Base-by-base conservation (phyloP, 768 basidiomycete species). In the Calocybe indica region DNA sequence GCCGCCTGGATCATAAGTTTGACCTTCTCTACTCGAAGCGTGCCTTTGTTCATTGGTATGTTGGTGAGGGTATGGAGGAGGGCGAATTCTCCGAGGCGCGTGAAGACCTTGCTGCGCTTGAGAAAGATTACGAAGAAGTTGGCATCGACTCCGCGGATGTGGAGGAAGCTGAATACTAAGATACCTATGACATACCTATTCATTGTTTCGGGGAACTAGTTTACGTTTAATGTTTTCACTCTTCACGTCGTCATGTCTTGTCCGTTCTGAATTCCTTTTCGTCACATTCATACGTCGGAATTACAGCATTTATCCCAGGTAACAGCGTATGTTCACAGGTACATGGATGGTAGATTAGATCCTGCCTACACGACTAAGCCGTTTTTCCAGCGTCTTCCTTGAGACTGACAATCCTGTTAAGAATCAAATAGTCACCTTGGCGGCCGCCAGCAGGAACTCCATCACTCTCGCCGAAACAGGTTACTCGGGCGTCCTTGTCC, bases 51-150 rank as follows among this genome's bases (percentile, higher is more conserved):
- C 86, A 89, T 67, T 88, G 92, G 92, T 95, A 94, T 61, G 94
- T 96, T 53, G 94, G 94, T 63, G 94, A 98, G 72, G 95, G 95
- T 75, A 97, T 98, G 95, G 95, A 97, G 65, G 95, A 82, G 79
- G 95, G 95, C 65, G 95, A 99, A 73, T 97, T 98, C 74, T 94
- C 92, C 13, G 95, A 97, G 74, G 95, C 95, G 13, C 88, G 95
- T 51, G 96, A 99, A 72, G 95, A 99, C 66, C 85, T 99, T 49
- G 96, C 95, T n/a, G 95, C 95, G n/a, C 83, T 99, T 47, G 95
- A 97, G 77, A 96, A 92, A 68, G 92, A 92, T 56, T 93, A 92
- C 58, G 90, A 92, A 65, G 91, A 96, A 64, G 92, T 78, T 59
- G 76, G 73, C 53, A 71, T 67, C 30, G 76, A 76, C 58, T 75